Base-by-base conservation (phyloP, 768 basidiomycete genomes). In the Boletus tylopilopsis region DNA sequence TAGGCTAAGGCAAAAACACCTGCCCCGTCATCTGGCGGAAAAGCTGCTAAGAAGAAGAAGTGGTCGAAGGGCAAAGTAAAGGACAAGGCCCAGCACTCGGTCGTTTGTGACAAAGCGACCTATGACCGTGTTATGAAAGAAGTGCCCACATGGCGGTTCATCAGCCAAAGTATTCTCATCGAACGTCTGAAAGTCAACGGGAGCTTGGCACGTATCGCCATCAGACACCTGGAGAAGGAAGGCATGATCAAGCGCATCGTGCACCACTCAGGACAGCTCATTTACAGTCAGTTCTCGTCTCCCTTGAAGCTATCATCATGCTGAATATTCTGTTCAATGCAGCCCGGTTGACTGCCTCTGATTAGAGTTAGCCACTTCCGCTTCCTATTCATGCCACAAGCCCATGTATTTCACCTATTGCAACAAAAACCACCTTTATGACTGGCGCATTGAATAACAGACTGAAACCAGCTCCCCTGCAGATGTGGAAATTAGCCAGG, bases 11-110 rank as follows among this genome's bases (percentile, higher is more conserved):
- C 85, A 76, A 76, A 84, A 66, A 73, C 90, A 58, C 73, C 85
- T 51, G 74, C 78, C 52, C 67, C 77, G 53, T 76, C 84, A 42
- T 73, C 81, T 57, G 85, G 87, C 59, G 87, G 89, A 68, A 93
- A 93, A 72, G 75, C 87, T 66, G 91, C 90, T 56, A 97, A 97
- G 83, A 98, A 98, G 84, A 98, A 98, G 91, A 98, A 98, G 83
- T 97, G 94, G 94, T 96, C 92, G 63, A 98, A 98, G 82, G 96
- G 96, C 71, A 98, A 98, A 78, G 96, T 99, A 73, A 99, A 99
- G 87, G 96, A 99, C 78, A 99, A 98, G 86, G 92, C 95, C 66
- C 85, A 90, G 68, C 94, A 98, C 82, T 81, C 91, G 63, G 94
- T 97, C 72, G 77, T 85, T 60, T 85, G 95, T 66, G 95, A 98